phyloP scores from a whole-genome alignment of 106 monocot genomes.

The Xerophyta viscosa region DNA sequence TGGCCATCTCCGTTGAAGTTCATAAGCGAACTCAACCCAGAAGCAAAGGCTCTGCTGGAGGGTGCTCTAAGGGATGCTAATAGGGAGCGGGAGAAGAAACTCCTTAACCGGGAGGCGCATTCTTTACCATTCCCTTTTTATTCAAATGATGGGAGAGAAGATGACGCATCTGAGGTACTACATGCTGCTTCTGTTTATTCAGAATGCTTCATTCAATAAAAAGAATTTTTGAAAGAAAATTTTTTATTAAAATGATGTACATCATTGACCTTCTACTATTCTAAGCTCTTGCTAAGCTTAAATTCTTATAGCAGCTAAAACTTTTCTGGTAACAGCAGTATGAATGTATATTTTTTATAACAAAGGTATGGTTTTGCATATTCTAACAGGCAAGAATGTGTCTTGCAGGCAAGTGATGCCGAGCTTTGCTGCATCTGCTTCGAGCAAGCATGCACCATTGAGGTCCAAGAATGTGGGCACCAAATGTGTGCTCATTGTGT shows the following conservation, averaged over 20 bases:
- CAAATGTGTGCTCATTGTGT: constrained; percentile 22
- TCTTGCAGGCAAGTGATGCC: constrained; percentile 8
- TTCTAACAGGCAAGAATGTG: no score
- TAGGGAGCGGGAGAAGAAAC: constrained; percentile 12
- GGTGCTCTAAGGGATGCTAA: constrained; percentile 13
- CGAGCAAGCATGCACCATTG: constrained; percentile 13
- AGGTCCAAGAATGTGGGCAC: constrained; percentile 20
- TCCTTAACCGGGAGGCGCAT: not conserved
- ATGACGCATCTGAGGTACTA: constrained; percentile 8
- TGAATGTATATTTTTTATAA: no score
- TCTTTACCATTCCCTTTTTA: constrained; percentile 4
- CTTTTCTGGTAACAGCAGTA: no score
- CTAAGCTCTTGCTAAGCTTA: no score
- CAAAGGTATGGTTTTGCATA: no score
- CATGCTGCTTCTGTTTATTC: not conserved
- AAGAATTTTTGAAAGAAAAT: no score
- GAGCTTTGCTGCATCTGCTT: constrained; percentile 21
- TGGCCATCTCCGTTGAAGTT: constrained; percentile 15
- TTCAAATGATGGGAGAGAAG: constrained; percentile 3
- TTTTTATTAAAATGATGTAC: no score
- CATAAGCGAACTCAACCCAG: constrained; percentile 12
- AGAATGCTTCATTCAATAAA: not conserved
- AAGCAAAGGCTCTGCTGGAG: constrained; percentile 13
- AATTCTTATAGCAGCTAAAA: no score
- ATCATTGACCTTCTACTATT: no score